These are phyloP conservation scores for Phytopythium delawarense DNA, from an alignment of 352 stramenopile genomes.

Conservation along the genomic window DNA sequence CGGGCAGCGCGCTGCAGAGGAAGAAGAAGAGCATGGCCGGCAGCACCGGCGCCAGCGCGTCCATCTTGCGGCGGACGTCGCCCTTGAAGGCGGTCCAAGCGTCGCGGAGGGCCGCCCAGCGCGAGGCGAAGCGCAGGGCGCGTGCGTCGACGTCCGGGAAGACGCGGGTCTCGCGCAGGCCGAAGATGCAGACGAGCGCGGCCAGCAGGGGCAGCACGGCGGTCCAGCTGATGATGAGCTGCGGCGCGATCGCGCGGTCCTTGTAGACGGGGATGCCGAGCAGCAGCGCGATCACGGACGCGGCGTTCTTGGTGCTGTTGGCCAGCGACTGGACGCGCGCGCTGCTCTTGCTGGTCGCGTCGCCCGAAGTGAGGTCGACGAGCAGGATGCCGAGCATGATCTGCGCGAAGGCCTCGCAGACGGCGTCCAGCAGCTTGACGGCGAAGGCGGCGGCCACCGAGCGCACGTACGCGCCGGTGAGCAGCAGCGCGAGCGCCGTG, in stretches of 20 bases:
- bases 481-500: conserved; percentile 46
- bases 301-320: conserved; percentile 63
- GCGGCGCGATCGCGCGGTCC: conserved; percentile 42
- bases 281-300: conserved; percentile 56
- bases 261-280: conserved; percentile 66
- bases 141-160: not conserved
- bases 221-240: conserved; percentile 62
- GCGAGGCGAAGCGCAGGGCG: conserved; percentile 2
- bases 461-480: conserved; percentile 47
- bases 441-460: conserved; percentile 58
- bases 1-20: conserved; percentile 64
- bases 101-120: conserved; percentile 12
- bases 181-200: conserved; percentile 42
- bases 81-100: conserved; percentile 46
- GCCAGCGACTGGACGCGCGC: conserved; percentile 62
- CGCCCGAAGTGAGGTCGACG: conserved; percentile 52
- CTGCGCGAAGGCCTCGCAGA: conserved; percentile 75
- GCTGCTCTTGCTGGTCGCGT: conserved; percentile 53
- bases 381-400: conserved; percentile 81
- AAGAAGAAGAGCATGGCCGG: conserved; percentile 83
- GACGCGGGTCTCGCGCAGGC: conserved; percentile 37
- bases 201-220: conserved; percentile 48
- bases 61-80: conserved; percentile 38
- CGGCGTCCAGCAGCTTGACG: conserved; percentile 62
- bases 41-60: conserved; percentile 47